These are phyloP conservation scores for Coniochaeta pulveracea DNA, from an alignment of 2,329 filamentous ascomycete genomes.

Conservation along the genomic window DNA sequence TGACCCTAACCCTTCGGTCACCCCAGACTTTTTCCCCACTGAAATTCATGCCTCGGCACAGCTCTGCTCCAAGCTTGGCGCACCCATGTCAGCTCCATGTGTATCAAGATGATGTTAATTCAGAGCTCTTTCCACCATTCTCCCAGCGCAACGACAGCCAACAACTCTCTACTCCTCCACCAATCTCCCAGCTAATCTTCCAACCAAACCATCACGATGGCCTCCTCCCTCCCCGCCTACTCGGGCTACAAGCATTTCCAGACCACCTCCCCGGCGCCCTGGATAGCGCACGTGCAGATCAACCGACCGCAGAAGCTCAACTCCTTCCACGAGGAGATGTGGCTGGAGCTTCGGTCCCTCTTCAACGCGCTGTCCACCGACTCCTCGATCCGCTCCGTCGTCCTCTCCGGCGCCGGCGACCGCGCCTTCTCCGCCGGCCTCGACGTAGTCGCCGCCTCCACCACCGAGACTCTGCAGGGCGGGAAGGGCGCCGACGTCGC, in stretches of 20 bases:
- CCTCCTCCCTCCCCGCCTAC: slow-evolving; percentile 17
- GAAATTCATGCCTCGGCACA: too few species aligned
- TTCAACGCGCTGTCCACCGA: slow-evolving; percentile 65
- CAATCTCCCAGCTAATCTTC: neutral
- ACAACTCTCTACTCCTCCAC: neutral
- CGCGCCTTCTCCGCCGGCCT: slow-evolving; percentile 79
- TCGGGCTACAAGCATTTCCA: slow-evolving; percentile 55
- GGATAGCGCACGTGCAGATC: slow-evolving; percentile 86
- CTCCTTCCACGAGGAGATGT: slow-evolving; percentile 76
- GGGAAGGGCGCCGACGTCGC: slow-evolving; percentile 41
- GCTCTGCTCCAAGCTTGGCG: too few species aligned
- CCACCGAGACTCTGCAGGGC: slow-evolving; percentile 32
- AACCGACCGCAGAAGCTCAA: slow-evolving; percentile 82
- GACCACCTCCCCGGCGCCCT: slow-evolving; percentile 57
- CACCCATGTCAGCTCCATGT: too few species aligned
- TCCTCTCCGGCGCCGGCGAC: slow-evolving; percentile 73
- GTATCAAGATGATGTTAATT: too few species aligned
- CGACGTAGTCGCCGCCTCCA: slow-evolving; percentile 62
- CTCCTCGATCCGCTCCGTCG: slow-evolving; percentile 60
- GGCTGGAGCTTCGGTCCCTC: slow-evolving; percentile 65
- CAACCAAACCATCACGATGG: too few species aligned
- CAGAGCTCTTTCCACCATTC: neutral
- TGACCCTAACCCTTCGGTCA: too few species aligned
- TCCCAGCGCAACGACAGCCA: too few species aligned
- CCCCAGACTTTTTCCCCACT: too few species aligned